Base-by-base conservation (phyloP, 805 yeast species). In the Yamadazyma ubonensis region DNA sequence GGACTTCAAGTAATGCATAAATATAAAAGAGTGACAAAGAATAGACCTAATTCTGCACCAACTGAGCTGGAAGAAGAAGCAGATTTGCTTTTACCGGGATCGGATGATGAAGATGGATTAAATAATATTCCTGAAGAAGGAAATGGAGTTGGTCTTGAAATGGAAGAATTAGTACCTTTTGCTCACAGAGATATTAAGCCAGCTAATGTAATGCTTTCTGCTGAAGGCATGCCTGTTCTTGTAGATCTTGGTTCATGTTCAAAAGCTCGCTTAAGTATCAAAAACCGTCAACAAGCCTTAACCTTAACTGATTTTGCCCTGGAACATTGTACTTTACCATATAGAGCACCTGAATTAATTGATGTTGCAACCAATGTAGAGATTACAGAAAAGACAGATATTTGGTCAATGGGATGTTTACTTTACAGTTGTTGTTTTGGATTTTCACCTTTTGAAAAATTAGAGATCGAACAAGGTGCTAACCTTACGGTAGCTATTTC, bases 331-430 rank as follows among this genome's bases (percentile, higher is more conserved):
- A 84, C 96, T 1, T 62, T 87, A 39, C 88, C 95, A 1, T 91
- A 84, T 58, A 68, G 95, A 29, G 96, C 97, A 0, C 98, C 98
- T 0, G 98, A 90, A 55, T 67, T 91, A 33, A 63, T 90, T 42
- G 91, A 88, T 53, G 83, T 88, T 27, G 78, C 77, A 31, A 75
- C 86, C 1, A 82, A 83, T 29, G 59, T 76, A n/a, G 61, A 61
- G 5, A 70, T 90, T 32, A 79, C 81, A 46, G 95, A 86, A 52
- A 75, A 76, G 43, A 81, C 85, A 3, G 98, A 90, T 59, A 78
- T 91, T 18, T 90, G 98, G 98, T 83, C 95, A 3, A 60, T 90
- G 20, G 98, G 98, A 0, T 88, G 96, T 54, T 70, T 88, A 1
- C 57, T 88, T 12, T 90, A 86, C 59, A 78, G 89, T 1, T 63